Evolutionary conservation across 2,329 filamentous ascomycete genomes (phyloP).

Genomic region (Cadophora sp.): DNA sequence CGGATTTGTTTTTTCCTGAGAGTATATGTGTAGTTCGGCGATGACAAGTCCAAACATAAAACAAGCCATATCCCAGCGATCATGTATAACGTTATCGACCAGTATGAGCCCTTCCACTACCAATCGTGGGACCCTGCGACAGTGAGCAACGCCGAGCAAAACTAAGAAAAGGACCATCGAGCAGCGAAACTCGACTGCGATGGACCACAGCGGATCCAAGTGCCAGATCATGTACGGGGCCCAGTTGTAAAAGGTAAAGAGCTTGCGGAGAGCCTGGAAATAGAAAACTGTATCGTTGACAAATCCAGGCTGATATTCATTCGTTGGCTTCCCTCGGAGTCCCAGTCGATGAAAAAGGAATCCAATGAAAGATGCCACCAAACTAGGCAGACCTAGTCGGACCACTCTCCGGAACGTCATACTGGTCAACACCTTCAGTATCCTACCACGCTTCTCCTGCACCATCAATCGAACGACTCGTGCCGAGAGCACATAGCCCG

Average conservation of each 20-base stretch:
- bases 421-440: background rate
- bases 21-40: background rate
- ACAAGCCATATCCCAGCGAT: background rate
- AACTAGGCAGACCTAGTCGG: slow-evolving; percentile 3
- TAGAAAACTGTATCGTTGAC: background rate
- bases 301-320: background rate
- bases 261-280: background rate
- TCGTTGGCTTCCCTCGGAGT: background rate
- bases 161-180: background rate
- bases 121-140: background rate
- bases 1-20: background rate
- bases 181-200: slow-evolving; percentile 10
- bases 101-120: background rate
- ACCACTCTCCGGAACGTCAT: background rate
- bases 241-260: slow-evolving; percentile 3
- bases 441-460: background rate
- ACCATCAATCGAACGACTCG: slow-evolving; percentile 7
- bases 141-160: background rate
- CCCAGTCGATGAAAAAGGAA: background rate
- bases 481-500: background rate
- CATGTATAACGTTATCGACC: background rate
- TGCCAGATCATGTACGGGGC: background rate
- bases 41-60: background rate
- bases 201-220: slow-evolving; percentile 1
- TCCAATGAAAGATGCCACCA: background rate